Percentiles rank a stretch among this genome's conserved stretches.
These are phyloP conservation scores for Omphalotus olearius DNA, from an alignment of 1,284 basidiomycete genomes.

Conservation along the genomic window DNA sequence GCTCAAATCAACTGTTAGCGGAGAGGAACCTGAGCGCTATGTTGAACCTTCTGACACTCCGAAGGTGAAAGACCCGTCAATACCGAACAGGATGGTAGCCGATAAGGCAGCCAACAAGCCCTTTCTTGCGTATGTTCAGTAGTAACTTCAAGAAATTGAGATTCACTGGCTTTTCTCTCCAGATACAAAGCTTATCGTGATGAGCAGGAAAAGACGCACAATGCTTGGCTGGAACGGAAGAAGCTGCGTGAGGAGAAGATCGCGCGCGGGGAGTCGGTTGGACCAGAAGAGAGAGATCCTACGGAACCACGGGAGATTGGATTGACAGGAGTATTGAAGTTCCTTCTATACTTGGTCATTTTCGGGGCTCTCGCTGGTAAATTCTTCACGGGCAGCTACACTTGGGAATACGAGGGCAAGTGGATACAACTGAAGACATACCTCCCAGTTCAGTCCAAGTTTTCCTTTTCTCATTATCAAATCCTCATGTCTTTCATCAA, in stretches of 20 bases:
- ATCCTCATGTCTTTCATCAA: constrained; percentile 25
- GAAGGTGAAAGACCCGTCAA: constrained; percentile 50
- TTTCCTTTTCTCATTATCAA: constrained; percentile 7
- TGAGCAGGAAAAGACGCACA: constrained; percentile 55
- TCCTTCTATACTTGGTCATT: constrained; percentile 11
- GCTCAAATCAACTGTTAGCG: constrained; percentile 46
- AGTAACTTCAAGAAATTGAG: constrained; percentile 9
- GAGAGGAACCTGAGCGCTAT: constrained; percentile 30
- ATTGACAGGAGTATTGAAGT: constrained; percentile 6
- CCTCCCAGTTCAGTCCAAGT: constrained; percentile 46
- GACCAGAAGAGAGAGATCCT: constrained; percentile 67
- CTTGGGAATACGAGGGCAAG: constrained; percentile 15
- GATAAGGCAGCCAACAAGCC: constrained; percentile 77
- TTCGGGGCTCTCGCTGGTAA: constrained; percentile 13
- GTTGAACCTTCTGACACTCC: constrained; percentile 27
- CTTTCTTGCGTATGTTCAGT: constrained; percentile 65
- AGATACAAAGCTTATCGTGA: constrained; percentile 70
- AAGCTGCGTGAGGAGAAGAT: constrained; percentile 68
- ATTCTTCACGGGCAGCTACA: constrained; percentile 15
- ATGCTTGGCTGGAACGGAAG: constrained; percentile 67
- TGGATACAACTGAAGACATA: constrained; percentile 50
- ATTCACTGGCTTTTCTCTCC: constrained; percentile 13
- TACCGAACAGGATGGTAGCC: constrained; percentile 63
- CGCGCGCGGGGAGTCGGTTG: constrained; percentile 67
- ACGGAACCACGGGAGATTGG: constrained; percentile 21